Base-by-base conservation (phyloP, 2,329 filamentous ascomycete species). In the Atkinsonella texensis region DNA sequence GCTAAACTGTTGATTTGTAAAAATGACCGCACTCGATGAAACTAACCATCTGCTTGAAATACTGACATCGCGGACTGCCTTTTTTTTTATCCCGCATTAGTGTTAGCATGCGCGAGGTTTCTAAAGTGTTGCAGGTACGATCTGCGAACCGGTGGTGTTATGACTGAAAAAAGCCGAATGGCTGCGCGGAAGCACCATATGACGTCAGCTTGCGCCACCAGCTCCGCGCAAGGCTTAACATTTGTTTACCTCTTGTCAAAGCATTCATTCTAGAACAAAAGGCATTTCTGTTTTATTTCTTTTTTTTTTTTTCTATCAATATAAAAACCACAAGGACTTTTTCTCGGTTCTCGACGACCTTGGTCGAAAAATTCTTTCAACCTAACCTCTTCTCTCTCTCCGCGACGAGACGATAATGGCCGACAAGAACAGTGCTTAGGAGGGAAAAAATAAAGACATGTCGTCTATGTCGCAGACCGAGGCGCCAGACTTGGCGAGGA, bases 381-480 rank as follows among this genome's bases (percentile, higher is more conserved):
- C 6, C 35, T 38, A 13, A 38, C 15, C 15, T 8, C 20, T 31
- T 32, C n/a, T 31, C 23, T 31, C 18, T 17, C 12, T 9, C 20
- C 23, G n/a, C 39, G n/a, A 20, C 28, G 31, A 23, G 15, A 17
- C 18, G 12, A 11, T 8, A 12, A 52, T 45, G 46, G 40, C 31
- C 6, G 50, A 48, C n/a, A 42, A 52, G 17, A 32, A 46, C 13
- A 18, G 7, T 10, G 23, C 33, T 23, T 49, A 46, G 46, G 42
- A 46, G 32, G 23, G 28, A 4, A 28, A 42, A 8, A 42, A 49
- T 48, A 51, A 48, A 40, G 48, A 32, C 52, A 60, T 60, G 60
- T 58, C 59, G 42, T 48, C 56, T 20, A 47, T 56, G n/a, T 55
- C 59, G 7, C 50, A 48, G 41, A 38, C 40, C 8, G 48, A 53